phyloP scores from a whole-genome alignment of 352 stramenopile genomes.

The Achlya hypogyna region DNA sequence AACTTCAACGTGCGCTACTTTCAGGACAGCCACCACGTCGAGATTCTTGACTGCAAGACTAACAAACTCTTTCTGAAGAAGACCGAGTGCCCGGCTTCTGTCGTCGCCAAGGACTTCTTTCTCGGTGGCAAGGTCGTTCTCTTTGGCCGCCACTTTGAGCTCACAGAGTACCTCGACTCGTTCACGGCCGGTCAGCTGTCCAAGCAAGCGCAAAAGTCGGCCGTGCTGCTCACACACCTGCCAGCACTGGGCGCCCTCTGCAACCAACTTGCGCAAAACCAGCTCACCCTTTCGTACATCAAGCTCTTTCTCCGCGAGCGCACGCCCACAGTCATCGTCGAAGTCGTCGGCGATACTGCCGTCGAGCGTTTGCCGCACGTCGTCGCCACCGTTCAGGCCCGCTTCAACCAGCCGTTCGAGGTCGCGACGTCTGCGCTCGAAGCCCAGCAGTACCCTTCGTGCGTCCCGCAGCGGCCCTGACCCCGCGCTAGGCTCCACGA shows the following conservation, averaged over 20 bases:
- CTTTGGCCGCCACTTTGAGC: constrained; percentile 73
- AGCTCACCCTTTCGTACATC: constrained; percentile 65
- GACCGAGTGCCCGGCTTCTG: constrained; percentile 58
- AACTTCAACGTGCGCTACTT: constrained; percentile 79
- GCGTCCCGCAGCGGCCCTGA: constrained; percentile 54
- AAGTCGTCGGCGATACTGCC: constrained; percentile 64
- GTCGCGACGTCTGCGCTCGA: constrained; percentile 43
- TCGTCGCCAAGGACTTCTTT: constrained; percentile 72
- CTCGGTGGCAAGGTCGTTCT: constrained; percentile 72
- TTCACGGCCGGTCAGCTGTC: constrained; percentile 63
- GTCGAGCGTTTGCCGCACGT: constrained; percentile 56
- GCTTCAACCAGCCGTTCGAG: constrained; percentile 40
- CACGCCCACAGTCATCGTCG: constrained; percentile 47
- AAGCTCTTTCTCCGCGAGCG: constrained; percentile 65
- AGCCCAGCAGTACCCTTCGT: constrained; percentile 42
- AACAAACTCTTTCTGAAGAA: constrained; percentile 88
- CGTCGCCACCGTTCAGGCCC: constrained; percentile 30
- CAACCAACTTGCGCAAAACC: constrained; percentile 44
- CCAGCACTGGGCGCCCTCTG: constrained; percentile 47
- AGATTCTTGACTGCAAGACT: constrained; percentile 85
- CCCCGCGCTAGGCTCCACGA: constrained; percentile 9
- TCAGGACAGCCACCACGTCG: constrained; percentile 60
- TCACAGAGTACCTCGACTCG: constrained; percentile 75
- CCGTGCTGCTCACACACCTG: constrained; percentile 50
- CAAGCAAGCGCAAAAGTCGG: constrained; percentile 55